Percentiles rank a stretch among this genome's conserved stretches.
These are phyloP conservation scores for Coemansia guatemalensis DNA, from an alignment of 192 early-diverging fungal species.

Conservation along the genomic window DNA sequence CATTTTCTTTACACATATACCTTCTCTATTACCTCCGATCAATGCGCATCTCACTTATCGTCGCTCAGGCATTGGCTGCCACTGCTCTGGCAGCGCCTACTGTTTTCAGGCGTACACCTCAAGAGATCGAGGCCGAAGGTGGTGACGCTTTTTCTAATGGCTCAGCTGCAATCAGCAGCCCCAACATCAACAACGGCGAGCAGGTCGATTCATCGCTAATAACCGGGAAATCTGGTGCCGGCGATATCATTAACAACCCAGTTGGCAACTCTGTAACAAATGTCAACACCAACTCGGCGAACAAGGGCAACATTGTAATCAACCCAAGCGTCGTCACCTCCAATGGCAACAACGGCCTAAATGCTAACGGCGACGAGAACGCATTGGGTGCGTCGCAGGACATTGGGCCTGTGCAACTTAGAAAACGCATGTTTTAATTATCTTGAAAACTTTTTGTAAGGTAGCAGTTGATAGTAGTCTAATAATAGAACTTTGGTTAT, in stretches of 20 bases:
- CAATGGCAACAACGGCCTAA: constrained; percentile 27
- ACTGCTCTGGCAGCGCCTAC: constrained; percentile 23
- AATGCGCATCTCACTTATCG: constrained; percentile 33
- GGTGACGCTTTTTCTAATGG: constrained; percentile 27
- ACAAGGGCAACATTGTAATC: constrained; percentile 44
- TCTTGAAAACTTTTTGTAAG: no score
- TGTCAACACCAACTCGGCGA: constrained; percentile 36
- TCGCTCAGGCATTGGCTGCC: constrained; percentile 14
- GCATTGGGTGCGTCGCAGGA: constrained; percentile 26
- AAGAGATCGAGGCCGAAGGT: constrained; percentile 21
- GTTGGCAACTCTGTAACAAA: constrained; percentile 32
- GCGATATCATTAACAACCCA: constrained; percentile 18
- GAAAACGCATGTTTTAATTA: no score
- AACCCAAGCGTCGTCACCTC: constrained; percentile 22
- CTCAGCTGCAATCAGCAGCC: constrained; percentile 25
- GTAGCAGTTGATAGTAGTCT: no score
- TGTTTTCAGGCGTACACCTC: constrained; percentile 1
- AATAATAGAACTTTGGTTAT: no score
- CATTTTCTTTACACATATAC: not conserved
- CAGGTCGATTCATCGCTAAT: constrained; percentile 30
- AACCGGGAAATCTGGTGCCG: constrained; percentile 1
- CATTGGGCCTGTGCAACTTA: constrained; percentile 7
- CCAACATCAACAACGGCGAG: constrained; percentile 32
- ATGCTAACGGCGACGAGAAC: constrained; percentile 28
- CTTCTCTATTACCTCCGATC: not conserved